Evolutionary conservation across 2,329 filamentous ascomycete species (phyloP).

Genomic region (Ascochyta koolunga): DNA sequence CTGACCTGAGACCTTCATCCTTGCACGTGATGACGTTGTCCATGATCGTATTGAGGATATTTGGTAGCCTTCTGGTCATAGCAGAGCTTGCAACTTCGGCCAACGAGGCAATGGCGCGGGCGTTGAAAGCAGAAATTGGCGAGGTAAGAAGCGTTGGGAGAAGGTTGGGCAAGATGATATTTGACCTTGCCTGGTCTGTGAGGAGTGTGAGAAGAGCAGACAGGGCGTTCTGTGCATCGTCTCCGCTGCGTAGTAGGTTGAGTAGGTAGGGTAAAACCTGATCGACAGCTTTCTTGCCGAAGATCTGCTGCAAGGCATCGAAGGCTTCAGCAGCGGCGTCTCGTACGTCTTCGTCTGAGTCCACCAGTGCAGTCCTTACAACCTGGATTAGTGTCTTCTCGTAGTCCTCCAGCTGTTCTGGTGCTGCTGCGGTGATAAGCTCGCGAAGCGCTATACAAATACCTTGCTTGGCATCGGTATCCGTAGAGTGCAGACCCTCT

Average conservation of each 20-base stretch:
- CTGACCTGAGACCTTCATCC: conserved; percentile 74
- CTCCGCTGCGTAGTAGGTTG: conserved; percentile 83
- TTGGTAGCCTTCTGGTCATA: conserved; percentile 88
- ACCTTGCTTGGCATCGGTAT: conserved; percentile 92
- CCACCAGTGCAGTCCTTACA: conserved; percentile 88
- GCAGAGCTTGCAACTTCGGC: conserved; percentile 88
- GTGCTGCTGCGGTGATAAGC: conserved; percentile 85
- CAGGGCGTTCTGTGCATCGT: conserved; percentile 88
- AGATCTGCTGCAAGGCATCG: conserved; percentile 88
- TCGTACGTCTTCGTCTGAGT: conserved; percentile 85
- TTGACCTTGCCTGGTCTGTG: conserved; percentile 90
- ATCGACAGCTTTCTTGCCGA: conserved; percentile 93
- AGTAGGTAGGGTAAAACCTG: conserved; percentile 93
- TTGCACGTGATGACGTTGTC: conserved; percentile 83
- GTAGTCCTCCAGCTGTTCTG: conserved; percentile 89
- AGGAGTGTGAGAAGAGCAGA: conserved; percentile 91
- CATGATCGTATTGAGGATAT: conserved; percentile 91
- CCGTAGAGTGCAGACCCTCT: conserved; percentile 86
- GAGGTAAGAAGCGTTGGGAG: conserved; percentile 90
- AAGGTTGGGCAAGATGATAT: conserved; percentile 94
- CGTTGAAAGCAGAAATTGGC: conserved; percentile 93
- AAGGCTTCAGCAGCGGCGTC: conserved; percentile 98
- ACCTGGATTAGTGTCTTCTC: conserved; percentile 95
- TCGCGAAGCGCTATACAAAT: conserved; percentile 97
- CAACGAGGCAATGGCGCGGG: conserved; percentile 88